A percentile compares a stretch with the other conserved stretches of the same genome.
These are phyloP conservation scores for Auriculariales sp. DNA, from an alignment of 768 basidiomycete species.

Conservation along the genomic window DNA sequence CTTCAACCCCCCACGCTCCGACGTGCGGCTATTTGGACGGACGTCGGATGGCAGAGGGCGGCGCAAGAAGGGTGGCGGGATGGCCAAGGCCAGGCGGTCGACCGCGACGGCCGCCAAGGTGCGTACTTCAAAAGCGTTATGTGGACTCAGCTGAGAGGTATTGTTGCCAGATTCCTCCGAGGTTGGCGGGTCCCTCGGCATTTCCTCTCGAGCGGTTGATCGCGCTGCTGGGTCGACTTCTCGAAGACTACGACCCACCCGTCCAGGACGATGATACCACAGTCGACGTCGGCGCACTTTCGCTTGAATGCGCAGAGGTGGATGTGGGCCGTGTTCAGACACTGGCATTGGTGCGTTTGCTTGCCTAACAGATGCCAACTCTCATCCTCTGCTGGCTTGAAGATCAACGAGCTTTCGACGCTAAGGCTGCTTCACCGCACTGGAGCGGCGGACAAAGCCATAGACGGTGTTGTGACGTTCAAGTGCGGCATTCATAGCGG, in stretches of 20 bases:
- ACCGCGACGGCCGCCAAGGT: slow-evolving; percentile 21
- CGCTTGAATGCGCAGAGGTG: slow-evolving; percentile 55
- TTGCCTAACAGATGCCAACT: background rate
- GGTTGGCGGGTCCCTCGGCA: slow-evolving; percentile 58
- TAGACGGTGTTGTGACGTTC: slow-evolving; percentile 58
- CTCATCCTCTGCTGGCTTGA: background rate
- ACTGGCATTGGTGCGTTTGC: background rate
- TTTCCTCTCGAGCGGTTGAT: slow-evolving; percentile 71
- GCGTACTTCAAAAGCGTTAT: background rate
- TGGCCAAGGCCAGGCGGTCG: slow-evolving; percentile 22
- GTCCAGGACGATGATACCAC: slow-evolving; percentile 26
- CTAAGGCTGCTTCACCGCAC: slow-evolving; percentile 55
- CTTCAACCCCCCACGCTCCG: slow-evolving; percentile 69
- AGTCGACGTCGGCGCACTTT: slow-evolving; percentile 19
- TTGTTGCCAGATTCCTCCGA: slow-evolving; percentile 45
- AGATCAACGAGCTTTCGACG: slow-evolving; percentile 55
- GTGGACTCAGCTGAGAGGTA: background rate
- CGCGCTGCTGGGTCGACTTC: slow-evolving; percentile 61
- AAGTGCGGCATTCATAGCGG: slow-evolving; percentile 55
- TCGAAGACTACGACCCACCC: slow-evolving; percentile 36
- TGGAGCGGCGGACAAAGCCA: slow-evolving; percentile 34
- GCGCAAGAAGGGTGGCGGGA: slow-evolving; percentile 20
- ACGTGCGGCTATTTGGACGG: slow-evolving; percentile 71
- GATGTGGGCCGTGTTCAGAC: slow-evolving; percentile 44
- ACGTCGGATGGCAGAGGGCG: slow-evolving; percentile 49